phyloP scores from a whole-genome alignment of 257 asterid genomes.

The Przewalskia tangutica region DNA sequence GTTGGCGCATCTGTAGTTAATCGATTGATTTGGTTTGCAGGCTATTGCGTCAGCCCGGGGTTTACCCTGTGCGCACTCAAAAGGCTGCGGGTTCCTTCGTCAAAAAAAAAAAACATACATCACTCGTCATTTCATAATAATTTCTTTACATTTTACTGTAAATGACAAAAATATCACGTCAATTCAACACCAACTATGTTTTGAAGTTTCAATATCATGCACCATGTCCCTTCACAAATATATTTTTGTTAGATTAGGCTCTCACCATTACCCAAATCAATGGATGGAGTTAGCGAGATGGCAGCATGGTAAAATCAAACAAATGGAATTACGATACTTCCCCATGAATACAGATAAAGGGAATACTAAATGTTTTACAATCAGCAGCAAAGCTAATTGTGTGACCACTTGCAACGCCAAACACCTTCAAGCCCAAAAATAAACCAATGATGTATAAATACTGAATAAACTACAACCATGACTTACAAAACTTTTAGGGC shows the following conservation, averaged over 20 bases:
- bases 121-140: too few relatives aligned
- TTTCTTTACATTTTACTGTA: too few relatives aligned
- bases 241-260: background rate
- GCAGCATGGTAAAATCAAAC: background rate
- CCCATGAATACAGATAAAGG: slow-evolving; percentile 1
- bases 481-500: slow-evolving; percentile 5
- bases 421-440: slow-evolving; percentile 10
- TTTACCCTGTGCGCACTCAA: too few relatives aligned
- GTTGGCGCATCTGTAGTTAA: too few relatives aligned
- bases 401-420: background rate
- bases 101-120: too few relatives aligned
- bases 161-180: too few relatives aligned
- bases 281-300: background rate
- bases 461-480: slow-evolving; percentile 2
- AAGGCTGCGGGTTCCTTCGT: too few relatives aligned
- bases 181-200: too few relatives aligned
- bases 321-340: background rate
- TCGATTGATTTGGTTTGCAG: too few relatives aligned
- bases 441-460: slow-evolving; percentile 12
- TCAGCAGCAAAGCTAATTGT: slow-evolving; percentile 5
- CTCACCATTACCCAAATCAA: background rate
- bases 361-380: slow-evolving; percentile 15
- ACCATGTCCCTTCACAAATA: background rate
- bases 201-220: background rate
- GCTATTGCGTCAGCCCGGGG: too few relatives aligned